A percentile compares a stretch with the other conserved stretches of the same genome.
Evolutionary conservation across 495 filamentous ascomycete species (phyloP).

Genomic region (Lasiosphaeria miniovina): DNA sequence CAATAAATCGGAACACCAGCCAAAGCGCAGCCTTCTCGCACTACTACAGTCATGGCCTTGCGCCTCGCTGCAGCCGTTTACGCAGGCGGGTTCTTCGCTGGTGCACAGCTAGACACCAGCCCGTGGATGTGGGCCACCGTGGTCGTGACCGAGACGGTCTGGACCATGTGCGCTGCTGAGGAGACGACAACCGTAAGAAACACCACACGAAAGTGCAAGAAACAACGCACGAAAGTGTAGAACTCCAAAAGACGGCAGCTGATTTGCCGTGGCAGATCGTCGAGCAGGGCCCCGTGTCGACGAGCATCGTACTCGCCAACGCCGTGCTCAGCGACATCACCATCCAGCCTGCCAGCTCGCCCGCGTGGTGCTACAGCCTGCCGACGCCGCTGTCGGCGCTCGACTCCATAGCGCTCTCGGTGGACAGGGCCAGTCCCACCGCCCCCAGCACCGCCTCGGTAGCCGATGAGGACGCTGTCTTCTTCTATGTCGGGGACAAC

Average conservation of each 20-base stretch:
- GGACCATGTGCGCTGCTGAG: slow-evolving; percentile 11
- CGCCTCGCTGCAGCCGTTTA: too few relatives aligned
- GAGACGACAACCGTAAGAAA: slow-evolving; percentile 16
- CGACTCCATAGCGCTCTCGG: slow-evolving; percentile 14
- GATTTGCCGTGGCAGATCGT: slow-evolving; percentile 4
- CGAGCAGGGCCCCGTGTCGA: slow-evolving; percentile 10
- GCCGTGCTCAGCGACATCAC: slow-evolving; percentile 19
- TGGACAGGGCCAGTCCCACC: not conserved
- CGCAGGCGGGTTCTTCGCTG: not conserved
- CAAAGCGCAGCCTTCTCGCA: too few relatives aligned
- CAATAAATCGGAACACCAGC: too few relatives aligned
- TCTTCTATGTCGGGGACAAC: slow-evolving; percentile 21
- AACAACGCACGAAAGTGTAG: not conserved
- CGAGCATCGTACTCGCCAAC: slow-evolving; percentile 16
- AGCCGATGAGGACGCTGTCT: slow-evolving; percentile 8
- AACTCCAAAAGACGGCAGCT: not conserved
- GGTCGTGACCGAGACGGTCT: slow-evolving; percentile 22
- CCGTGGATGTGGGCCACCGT: slow-evolving; percentile 17
- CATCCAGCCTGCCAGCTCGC: slow-evolving; percentile 21
- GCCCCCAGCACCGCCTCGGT: not conserved
- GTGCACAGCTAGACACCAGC: not conserved
- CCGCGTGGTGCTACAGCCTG: slow-evolving; percentile 22
- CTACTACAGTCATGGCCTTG: too few relatives aligned
- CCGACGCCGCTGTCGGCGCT: slow-evolving; percentile 18
- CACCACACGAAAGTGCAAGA: not conserved